Evolutionary conservation across 495 filamentous ascomycete species (phyloP), one percentile per base, ranked within the genome.

Genomic region (Penicillium ochrochloron): DNA sequence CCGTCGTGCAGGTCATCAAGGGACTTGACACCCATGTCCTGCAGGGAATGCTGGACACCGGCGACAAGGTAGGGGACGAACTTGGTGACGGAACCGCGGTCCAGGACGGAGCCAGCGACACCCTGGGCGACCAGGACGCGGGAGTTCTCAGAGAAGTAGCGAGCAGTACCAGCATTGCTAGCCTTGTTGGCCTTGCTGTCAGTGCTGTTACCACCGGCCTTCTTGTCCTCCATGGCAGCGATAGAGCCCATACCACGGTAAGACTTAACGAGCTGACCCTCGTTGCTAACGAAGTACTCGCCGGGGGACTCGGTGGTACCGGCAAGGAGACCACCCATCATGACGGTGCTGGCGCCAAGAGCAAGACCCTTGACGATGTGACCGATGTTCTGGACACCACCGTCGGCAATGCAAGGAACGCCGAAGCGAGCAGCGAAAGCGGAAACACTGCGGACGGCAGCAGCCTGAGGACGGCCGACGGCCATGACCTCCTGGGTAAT

Each of bases 401-500:
- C 95, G 67, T 99, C 95, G 46, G 95, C 95, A 69, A 99, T 97
- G 81, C 94, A 97, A 27, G 95, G 95, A 64, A 99, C 93, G 62
- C 96, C 95, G 76, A 99, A 99, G 65, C 88, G 88, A 51, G 90
- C 90, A 37, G 95, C 95, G 70, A 98, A 99, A 27, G 83, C 78
- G 63, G 90, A 86, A 67, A 98, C 94, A 72, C 89, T 92, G 83
- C 89, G 92, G 62, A 99, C 94, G 41, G 94, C 86, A 12, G 92
- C 90, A 19, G 95, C 95, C 80, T 99, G 95, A 62, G 95, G 95
- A 67, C 95, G 89, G 41, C 95, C 95, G 46, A 97, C 93, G 59
- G 95, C 95, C 95, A 99, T 99, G 72, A 99, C 95, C 81, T 99
- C 95, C 80, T 99, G 95, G 52, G 95, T 99, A 72, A 99, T 99